Evolutionary conservation across 2,329 filamentous ascomycete genomes (phyloP).

Genomic region (Fusarium anthophilum): DNA sequence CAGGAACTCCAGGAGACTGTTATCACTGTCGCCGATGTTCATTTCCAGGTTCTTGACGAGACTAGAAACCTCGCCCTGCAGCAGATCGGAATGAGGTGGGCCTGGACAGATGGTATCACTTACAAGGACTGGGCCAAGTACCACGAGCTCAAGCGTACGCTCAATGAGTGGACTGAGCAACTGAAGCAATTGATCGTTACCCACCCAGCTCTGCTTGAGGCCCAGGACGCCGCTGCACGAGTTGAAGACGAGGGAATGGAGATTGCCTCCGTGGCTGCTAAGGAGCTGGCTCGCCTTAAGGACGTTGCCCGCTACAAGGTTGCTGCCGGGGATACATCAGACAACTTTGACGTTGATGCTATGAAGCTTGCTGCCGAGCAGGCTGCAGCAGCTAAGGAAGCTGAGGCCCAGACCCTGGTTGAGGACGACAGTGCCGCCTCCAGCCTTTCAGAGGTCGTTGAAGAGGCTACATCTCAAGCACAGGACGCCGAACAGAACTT

Average conservation of each 20-base stretch:
- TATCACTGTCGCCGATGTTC: conserved; percentile 77
- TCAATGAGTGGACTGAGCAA: conserved; percentile 85
- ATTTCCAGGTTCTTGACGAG: conserved; percentile 82
- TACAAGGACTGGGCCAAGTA: conserved; percentile 99
- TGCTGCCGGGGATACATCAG: conserved; percentile 73
- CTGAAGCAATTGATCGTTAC: conserved; percentile 79
- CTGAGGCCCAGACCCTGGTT: conserved; percentile 34
- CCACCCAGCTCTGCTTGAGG: conserved; percentile 75
- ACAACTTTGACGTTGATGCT: conserved; percentile 79
- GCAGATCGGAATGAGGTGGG: conserved; percentile 94
- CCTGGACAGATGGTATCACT: conserved; percentile 93
- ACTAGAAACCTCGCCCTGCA: conserved; percentile 87
- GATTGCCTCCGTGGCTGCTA: conserved; percentile 79
- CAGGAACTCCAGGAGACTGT: conserved; percentile 74
- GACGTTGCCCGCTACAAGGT: conserved; percentile 88
- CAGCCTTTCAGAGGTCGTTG: conserved; percentile 14
- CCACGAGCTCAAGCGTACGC: conserved; percentile 83
- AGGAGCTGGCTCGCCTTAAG: conserved; percentile 82
- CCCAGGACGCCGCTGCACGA: conserved; percentile 72
- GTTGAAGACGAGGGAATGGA: conserved; percentile 84
- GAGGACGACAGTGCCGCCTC: conserved; percentile 39
- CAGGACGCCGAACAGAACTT: conserved; percentile 27
- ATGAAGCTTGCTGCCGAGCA: conserved; percentile 66
- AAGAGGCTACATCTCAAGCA: conserved; percentile 23
- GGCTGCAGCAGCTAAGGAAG: conserved; percentile 37